Percentiles rank a stretch among this genome's conserved stretches.
These are phyloP conservation scores for Heterobasidion annosum DNA, from an alignment of 1,284 basidiomycete species.

Conservation along the genomic window DNA sequence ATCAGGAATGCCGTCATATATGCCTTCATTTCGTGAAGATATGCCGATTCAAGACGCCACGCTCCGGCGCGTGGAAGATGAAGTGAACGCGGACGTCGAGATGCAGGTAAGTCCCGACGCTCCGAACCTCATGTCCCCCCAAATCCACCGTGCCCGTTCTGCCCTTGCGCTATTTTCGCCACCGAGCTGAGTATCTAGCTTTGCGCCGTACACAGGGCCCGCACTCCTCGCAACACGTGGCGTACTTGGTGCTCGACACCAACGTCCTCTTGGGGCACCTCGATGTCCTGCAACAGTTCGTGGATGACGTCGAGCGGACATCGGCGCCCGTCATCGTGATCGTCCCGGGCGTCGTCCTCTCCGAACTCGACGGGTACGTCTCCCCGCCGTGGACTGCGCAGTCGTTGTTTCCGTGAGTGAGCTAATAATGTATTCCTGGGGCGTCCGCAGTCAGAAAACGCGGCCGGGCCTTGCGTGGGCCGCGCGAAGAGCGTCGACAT, in stretches of 20 bases:
- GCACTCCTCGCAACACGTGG: slow-evolving; percentile 10
- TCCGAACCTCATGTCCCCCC: neutral
- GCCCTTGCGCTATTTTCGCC: neutral
- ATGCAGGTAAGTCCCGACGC: slow-evolving; percentile 35
- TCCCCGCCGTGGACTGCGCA: neutral
- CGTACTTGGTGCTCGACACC: slow-evolving; percentile 59
- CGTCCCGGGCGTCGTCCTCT: slow-evolving; percentile 62
- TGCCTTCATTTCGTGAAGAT: neutral
- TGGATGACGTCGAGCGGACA: slow-evolving; percentile 45
- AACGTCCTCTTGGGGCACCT: slow-evolving; percentile 64
- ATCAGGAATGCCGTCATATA: neutral
- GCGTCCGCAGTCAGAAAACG: slow-evolving; percentile 49
- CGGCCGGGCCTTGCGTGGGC: slow-evolving; percentile 50
- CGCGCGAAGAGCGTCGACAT: slow-evolving; percentile 60
- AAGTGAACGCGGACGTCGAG: slow-evolving; percentile 57
- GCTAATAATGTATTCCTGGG: neutral
- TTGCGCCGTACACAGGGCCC: slow-evolving; percentile 1
- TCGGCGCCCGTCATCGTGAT: slow-evolving; percentile 44
- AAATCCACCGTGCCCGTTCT: neutral
- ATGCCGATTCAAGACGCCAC: slow-evolving; percentile 23
- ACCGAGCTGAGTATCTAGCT: neutral
- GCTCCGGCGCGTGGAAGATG: slow-evolving; percentile 38
- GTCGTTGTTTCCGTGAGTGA: slow-evolving; percentile 1
- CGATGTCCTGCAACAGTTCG: slow-evolving; percentile 53
- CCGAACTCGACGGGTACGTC: slow-evolving; percentile 63